Percentiles rank a stretch among this genome's conserved stretches.
These are phyloP conservation scores for Rhizophagus prolifer DNA, from an alignment of 192 early-diverging fungal genomes.

Conservation along the genomic window DNA sequence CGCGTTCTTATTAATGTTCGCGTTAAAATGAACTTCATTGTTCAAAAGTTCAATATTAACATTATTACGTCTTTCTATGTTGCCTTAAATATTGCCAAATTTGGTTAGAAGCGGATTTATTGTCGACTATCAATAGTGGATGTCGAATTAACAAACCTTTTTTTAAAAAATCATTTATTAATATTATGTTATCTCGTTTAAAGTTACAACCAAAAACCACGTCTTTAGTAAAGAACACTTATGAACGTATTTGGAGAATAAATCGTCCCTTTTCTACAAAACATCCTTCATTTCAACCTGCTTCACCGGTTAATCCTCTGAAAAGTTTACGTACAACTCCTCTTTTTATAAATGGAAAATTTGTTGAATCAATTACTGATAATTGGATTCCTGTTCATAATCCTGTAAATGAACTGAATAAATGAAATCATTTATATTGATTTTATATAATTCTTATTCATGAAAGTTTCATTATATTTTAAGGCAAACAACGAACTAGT, in stretches of 20 bases:
- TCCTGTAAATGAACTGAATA: conserved; percentile 61
- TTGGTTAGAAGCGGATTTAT: too few species aligned
- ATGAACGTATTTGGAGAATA: neutral
- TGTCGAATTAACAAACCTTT: too few species aligned
- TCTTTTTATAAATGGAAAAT: conserved; percentile 90
- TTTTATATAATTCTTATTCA: neutral
- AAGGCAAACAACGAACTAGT: conserved; percentile 91
- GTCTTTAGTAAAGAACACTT: neutral
- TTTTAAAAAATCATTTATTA: too few species aligned
- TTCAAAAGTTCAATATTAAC: neutral
- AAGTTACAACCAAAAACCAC: neutral
- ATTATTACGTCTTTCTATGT: too few species aligned
- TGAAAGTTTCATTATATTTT: neutral
- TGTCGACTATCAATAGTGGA: too few species aligned
- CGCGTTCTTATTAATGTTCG: neutral
- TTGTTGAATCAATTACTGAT: conserved; percentile 80
- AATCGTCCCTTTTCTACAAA: neutral
- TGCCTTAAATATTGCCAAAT: too few species aligned
- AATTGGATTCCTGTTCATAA: conserved; percentile 89
- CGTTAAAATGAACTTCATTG: neutral
- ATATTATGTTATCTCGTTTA: neutral
- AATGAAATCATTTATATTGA: neutral
- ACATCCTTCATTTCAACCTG: neutral
- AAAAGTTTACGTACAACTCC: conserved; percentile 43
- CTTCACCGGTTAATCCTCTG: neutral